Evolutionary conservation across 2,329 filamentous ascomycete genomes (phyloP).

Genomic region (Verticillium nonalfalfae): DNA sequence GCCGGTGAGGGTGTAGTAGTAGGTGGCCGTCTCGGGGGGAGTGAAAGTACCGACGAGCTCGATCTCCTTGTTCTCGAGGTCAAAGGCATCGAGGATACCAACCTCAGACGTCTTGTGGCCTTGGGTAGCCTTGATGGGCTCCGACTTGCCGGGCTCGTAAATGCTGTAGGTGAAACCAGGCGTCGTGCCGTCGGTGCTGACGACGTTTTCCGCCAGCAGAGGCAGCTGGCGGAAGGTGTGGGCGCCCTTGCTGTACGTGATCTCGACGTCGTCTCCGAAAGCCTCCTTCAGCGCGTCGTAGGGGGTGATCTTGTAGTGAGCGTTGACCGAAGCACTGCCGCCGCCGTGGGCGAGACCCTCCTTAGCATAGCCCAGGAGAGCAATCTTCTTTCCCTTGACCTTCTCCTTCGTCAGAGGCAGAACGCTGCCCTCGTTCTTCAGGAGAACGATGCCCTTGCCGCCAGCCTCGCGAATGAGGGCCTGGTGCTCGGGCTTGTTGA

Average conservation of each 20-base stretch:
- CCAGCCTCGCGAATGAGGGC: conserved; percentile 26
- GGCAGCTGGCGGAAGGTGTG: conserved; percentile 25
- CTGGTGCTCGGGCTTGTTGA: conserved; percentile 8
- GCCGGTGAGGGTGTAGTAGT: conserved; percentile 25
- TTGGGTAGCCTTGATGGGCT: conserved; percentile 10
- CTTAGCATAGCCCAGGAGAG: conserved; percentile 48
- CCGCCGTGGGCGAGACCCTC: conserved; percentile 22
- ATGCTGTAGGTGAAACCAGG: conserved; percentile 18
- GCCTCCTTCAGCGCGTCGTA: conserved; percentile 20
- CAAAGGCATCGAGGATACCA: conserved; percentile 15
- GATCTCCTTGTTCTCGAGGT: conserved; percentile 18
- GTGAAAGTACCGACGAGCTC: conserved; percentile 14
- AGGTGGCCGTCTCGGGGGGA: conserved; percentile 8
- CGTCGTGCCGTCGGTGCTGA: conserved; percentile 5
- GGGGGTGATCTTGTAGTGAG: conserved; percentile 22
- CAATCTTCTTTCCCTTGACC: conserved; percentile 34
- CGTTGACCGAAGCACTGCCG: conserved; percentile 22
- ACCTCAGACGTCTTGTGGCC: conserved; percentile 8
- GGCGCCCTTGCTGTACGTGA: conserved; percentile 17
- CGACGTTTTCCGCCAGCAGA: conserved; percentile 17
- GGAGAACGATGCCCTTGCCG: conserved; percentile 62
- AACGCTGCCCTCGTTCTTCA: conserved; percentile 62
- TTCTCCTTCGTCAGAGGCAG: conserved; percentile 46
- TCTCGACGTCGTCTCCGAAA: conserved; percentile 10
- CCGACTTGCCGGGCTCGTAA: conserved; percentile 12